phyloP scores from a whole-genome alignment of 1,139 yeast species.

The Blastobotrys proliferans region DNA sequence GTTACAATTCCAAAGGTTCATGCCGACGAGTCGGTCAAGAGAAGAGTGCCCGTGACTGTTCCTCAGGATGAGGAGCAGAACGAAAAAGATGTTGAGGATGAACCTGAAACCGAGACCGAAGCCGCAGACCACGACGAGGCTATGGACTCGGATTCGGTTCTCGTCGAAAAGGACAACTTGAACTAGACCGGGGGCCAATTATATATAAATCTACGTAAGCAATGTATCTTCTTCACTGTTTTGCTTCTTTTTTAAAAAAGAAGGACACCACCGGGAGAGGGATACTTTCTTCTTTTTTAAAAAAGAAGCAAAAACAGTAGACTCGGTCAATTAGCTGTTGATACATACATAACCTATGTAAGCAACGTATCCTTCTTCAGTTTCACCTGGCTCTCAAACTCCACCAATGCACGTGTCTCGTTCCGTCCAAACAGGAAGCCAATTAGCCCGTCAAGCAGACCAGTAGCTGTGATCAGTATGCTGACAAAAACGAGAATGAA shows the following conservation, averaged over 20 bases:
- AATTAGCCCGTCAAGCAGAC: conserved; percentile 71
- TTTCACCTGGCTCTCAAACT: conserved; percentile 42
- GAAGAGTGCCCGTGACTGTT: not conserved
- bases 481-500: conserved; percentile 49
- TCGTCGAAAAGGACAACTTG: not conserved
- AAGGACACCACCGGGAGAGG: too few relatives aligned
- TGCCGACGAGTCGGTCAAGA: not conserved
- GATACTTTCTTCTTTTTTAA: too few relatives aligned
- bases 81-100: not conserved
- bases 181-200: not conserved
- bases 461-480: conserved; percentile 55
- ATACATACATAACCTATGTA: not conserved
- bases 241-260: too few relatives aligned
- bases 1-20: conserved; percentile 45
- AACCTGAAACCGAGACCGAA: not conserved
- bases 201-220: not conserved
- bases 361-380: conserved; percentile 22
- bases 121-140: not conserved
- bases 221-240: too few relatives aligned
- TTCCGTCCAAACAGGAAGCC: conserved; percentile 74
- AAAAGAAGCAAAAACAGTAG: too few relatives aligned
- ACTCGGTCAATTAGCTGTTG: too few relatives aligned
- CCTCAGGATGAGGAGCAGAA: not conserved
- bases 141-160: conserved; percentile 5
- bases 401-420: conserved; percentile 73